phyloP scores from a whole-genome alignment of 441 rosid species.

The Arabidopsis lyrata region DNA sequence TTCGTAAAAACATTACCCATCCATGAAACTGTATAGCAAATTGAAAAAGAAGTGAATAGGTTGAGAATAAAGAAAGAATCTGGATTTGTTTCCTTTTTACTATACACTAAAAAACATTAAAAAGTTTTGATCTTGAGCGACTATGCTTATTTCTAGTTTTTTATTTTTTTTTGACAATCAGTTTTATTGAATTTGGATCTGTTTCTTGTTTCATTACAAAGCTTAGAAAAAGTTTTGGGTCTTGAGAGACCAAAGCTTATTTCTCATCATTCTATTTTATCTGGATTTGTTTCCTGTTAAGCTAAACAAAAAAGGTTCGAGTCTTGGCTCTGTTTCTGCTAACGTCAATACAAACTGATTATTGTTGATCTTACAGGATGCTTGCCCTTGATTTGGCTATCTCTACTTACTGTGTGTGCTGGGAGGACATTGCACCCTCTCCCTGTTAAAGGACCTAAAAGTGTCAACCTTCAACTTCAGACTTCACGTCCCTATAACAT shows the following conservation, averaged over 20 bases:
- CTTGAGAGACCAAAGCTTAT: conserved; percentile 3
- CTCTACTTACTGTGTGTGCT: conserved; percentile 53
- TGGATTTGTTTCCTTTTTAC: conserved; percentile 1
- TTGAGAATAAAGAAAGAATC: neutral
- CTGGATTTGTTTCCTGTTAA: conserved; percentile 2
- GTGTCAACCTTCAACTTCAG: conserved; percentile 62
- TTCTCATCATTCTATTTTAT: neutral
- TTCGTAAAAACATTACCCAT: neutral
- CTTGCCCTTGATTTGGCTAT: conserved; percentile 39
- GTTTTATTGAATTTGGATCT: neutral
- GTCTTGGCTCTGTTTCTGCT: neutral
- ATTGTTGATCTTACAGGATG: conserved; percentile 31
- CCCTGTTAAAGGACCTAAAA: conserved; percentile 51
- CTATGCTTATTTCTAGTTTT: too few relatives aligned
- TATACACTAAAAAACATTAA: too few relatives aligned
- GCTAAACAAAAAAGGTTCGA: neutral
- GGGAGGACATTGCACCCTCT: conserved; percentile 81
- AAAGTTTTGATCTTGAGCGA: neutral
- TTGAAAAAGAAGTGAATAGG: neutral
- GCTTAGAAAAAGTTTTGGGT: too few relatives aligned
- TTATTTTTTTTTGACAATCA: too few relatives aligned
- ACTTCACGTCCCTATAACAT: conserved; percentile 88
- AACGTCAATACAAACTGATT: neutral
- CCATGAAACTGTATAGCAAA: neutral
- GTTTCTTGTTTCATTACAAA: neutral